Conservation (phyloP, 768 basidiomycete genomes). For the Tephrocybe sp. region DNA sequence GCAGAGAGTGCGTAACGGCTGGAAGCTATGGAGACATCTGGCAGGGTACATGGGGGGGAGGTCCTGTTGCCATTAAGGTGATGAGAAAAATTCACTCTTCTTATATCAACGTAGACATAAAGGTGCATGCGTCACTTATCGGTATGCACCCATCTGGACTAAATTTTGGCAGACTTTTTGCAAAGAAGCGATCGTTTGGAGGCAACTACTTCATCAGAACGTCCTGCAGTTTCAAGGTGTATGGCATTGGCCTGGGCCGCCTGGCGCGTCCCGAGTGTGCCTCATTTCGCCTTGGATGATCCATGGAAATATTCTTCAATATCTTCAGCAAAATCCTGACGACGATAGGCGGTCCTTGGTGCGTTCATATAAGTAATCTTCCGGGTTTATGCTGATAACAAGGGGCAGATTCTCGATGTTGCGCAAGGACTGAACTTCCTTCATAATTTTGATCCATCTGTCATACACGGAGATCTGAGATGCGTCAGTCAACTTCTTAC, state of each 20-base stretch:
- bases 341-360: conserved; percentile 4
- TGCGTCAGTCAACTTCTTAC: conserved; percentile 1
- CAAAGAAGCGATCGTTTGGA: conserved; percentile 10
- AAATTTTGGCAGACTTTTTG: conserved; percentile 5
- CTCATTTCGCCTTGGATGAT: conserved; percentile 13
- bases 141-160: not conserved
- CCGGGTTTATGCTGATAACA: not conserved
- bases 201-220: conserved; percentile 8
- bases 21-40: conserved; percentile 11
- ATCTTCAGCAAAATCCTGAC: conserved; percentile 4
- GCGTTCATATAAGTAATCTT: not conserved
- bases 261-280: conserved; percentile 7
- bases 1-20: conserved; percentile 2
- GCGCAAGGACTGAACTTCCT: conserved; percentile 7
- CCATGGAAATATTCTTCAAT: conserved; percentile 8
- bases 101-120: not conserved
- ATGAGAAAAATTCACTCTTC: conserved; percentile 9
- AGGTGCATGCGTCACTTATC: not conserved
- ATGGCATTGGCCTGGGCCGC: conserved; percentile 8
- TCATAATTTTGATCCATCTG: conserved; percentile 9
- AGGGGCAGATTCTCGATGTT: conserved; percentile 4
- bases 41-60: conserved; percentile 6
- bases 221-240: conserved; percentile 9
- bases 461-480: conserved; percentile 12
- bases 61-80: conserved; percentile 9